phyloP scores from a whole-genome alignment of 352 stramenopile species.

The Phytophthora pisi region DNA sequence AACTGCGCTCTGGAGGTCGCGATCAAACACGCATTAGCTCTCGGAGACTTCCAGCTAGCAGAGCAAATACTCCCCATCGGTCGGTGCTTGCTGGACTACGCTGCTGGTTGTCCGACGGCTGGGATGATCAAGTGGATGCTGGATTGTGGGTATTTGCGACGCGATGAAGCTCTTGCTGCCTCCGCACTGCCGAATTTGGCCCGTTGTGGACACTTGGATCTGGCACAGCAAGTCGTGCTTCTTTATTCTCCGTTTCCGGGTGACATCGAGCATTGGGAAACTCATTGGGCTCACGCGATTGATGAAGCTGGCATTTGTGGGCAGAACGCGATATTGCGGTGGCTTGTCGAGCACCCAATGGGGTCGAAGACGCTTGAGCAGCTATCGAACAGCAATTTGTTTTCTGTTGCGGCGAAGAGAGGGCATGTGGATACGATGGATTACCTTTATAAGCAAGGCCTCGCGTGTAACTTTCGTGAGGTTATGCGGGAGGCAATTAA shows the following conservation, averaged over 20 bases:
- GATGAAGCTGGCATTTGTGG: neutral
- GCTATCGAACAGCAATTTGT: neutral
- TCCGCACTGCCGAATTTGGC: slow-evolving; percentile 1
- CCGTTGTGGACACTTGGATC: neutral
- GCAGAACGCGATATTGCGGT: neutral
- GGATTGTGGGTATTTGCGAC: slow-evolving; percentile 4
- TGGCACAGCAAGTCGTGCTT: slow-evolving; percentile 13
- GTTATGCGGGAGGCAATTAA: neutral
- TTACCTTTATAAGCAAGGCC: neutral
- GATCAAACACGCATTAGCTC: slow-evolving; percentile 6
- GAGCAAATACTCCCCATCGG: slow-evolving; percentile 2
- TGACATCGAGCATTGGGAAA: neutral
- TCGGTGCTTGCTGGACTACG: neutral
- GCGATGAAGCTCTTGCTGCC: slow-evolving; percentile 1
- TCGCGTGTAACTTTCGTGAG: neutral
- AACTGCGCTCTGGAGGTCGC: neutral
- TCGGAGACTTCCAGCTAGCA: slow-evolving; percentile 9
- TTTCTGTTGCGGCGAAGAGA: neutral
- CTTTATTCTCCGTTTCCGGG: slow-evolving; percentile 10
- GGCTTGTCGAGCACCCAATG: slow-evolving; percentile 2
- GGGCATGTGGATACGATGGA: neutral
- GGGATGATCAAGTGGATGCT: slow-evolving; percentile 6
- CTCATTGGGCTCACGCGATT: neutral
- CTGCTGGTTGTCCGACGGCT: neutral
- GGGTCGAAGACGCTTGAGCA: neutral